These are phyloP conservation scores for Vitellaria paradoxa DNA, from an alignment of 179 eudicot species.

Conservation along the genomic window DNA sequence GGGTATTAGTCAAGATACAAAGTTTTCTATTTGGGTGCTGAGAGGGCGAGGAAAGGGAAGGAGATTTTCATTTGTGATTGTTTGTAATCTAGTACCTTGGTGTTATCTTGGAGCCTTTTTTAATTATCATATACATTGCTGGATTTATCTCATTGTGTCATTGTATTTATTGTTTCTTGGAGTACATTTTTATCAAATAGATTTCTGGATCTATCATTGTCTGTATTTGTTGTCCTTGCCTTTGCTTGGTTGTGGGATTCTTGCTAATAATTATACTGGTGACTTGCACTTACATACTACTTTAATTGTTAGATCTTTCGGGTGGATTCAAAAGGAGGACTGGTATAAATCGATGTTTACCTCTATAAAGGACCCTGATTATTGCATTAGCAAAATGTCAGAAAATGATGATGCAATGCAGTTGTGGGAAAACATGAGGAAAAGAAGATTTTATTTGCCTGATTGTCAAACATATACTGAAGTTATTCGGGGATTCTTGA, in stretches of 20 bases:
- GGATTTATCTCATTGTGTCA: neutral
- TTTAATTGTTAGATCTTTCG: slow-evolving; percentile 60
- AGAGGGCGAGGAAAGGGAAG: neutral
- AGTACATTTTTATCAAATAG: neutral
- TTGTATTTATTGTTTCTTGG: neutral
- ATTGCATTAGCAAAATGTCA: slow-evolving; percentile 62
- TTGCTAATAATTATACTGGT: neutral
- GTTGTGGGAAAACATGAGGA: slow-evolving; percentile 84
- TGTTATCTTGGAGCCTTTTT: neutral
- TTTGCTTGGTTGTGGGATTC: too few species aligned
- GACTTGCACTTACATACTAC: too few species aligned
- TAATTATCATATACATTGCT: neutral
- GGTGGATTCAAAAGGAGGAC: slow-evolving; percentile 69
- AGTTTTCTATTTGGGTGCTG: neutral
- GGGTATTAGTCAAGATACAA: neutral
- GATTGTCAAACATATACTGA: slow-evolving; percentile 87
- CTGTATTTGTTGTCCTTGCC: neutral
- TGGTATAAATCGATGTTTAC: slow-evolving; percentile 86
- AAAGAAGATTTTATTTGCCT: slow-evolving; percentile 64
- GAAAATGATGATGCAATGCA: slow-evolving; percentile 77
- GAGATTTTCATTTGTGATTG: neutral
- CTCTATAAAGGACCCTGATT: slow-evolving; percentile 85
- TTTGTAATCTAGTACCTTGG: neutral
- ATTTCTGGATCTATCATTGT: neutral
- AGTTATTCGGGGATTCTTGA: slow-evolving; percentile 82